Base-by-base conservation (phyloP, 768 basidiomycete genomes). In the Leccinum barrowsii region DNA sequence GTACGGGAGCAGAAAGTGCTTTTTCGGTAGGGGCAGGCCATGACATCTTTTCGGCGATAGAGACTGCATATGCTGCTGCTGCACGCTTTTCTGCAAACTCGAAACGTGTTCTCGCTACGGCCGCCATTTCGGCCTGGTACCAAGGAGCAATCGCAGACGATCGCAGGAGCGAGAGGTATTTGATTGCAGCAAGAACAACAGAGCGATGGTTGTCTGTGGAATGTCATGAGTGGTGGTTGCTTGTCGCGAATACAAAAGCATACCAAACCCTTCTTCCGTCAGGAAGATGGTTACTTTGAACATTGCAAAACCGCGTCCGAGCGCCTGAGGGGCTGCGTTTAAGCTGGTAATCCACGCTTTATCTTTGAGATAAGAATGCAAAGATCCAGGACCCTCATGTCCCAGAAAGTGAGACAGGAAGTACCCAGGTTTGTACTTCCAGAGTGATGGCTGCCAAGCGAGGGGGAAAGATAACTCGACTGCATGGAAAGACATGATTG, bases 381-480 rank as follows among this genome's bases (percentile, higher is more conserved):
- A 75, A 1, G 96, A 98, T 2, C 96, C 96, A 35, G 88, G 85
- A 1, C 94, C 94, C 74, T 98, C 94, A 68, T 98, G 93, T 0
- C 94, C 94, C 32, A 94, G 74, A 67, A 96, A 86, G 68, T 94
- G 90, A 4, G 85, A 79, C 22, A 98, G 69, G 71, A 92, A 89
- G 55, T 82, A 72, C 5, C 78, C 83, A 4, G 95, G 94, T 74
- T 95, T 90, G 71, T 85, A 76, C 65, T 85, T 82, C 91, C 92
- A 84, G 66, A 85, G 72, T 56, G 81, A 82, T 56, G 88, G 75
- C 75, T 94, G 82, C 75, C 87, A 82, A 65, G 81, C 82, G 67
- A 95, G 71, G 59, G 90, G 84, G 74, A 93, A 94, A 3, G 85
- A 86, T 22, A 96, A 80, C 67, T 95, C 94, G 52, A 96, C 64